phyloP scores from a whole-genome alignment of 108 stramenopile species.

The Skeletonema grethae region DNA sequence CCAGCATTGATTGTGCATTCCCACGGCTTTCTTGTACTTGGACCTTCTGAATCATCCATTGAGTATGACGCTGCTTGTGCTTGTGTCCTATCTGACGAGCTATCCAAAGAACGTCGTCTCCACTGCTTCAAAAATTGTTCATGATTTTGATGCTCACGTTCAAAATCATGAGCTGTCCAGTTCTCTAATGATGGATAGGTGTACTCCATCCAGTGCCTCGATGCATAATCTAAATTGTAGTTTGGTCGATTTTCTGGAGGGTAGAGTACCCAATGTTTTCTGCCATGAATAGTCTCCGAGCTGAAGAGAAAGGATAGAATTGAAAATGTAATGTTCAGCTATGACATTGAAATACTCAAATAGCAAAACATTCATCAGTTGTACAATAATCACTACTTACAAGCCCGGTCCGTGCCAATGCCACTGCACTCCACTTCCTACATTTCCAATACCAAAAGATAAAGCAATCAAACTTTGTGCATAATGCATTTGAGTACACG shows the following conservation, averaged over 20 bases:
- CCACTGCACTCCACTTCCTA: conserved; percentile 87
- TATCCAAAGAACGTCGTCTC: conserved; percentile 7
- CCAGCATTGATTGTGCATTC: conserved; percentile 83
- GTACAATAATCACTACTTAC: no score
- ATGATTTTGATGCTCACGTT: conserved; percentile 16
- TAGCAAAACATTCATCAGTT: no score
- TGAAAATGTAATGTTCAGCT: no score
- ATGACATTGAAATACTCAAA: no score
- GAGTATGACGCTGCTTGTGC: conserved; percentile 41
- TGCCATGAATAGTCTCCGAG: conserved; percentile 73
- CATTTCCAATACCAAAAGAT: conserved; percentile 83
- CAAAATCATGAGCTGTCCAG: conserved; percentile 32
- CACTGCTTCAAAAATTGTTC: conserved; percentile 21
- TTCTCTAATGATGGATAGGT: conserved; percentile 47
- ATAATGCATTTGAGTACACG: conserved; percentile 54
- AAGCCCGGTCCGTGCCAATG: conserved; percentile 84
- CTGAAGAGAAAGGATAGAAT: no score
- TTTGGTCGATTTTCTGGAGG: conserved; percentile 51
- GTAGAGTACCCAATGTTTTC: conserved; percentile 79
- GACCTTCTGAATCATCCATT: conserved; percentile 48
- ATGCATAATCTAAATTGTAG: conserved; percentile 73
- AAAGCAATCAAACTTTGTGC: conserved; percentile 53
- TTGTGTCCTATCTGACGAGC: conserved; percentile 6
- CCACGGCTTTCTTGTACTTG: conserved; percentile 48
- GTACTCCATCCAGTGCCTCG: conserved; percentile 85